Base-by-base conservation (phyloP, 768 basidiomycete genomes). In the Pseudohyphozyma bogoriensis region DNA sequence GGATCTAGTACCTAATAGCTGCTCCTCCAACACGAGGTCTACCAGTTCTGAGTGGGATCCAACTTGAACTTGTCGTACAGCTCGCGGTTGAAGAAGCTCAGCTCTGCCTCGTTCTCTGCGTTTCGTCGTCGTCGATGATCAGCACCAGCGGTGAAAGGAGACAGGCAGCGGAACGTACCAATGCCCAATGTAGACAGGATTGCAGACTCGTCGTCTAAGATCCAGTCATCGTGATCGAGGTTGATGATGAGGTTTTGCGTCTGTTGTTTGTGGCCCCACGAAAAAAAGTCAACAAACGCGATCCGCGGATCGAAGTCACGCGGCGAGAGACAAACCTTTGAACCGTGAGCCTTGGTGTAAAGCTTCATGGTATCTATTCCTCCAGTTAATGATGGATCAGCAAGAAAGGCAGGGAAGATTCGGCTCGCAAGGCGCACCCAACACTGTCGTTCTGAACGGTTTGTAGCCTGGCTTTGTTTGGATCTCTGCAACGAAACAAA, bases 221-320 rank as follows among this genome's bases (percentile, higher is more conserved):
- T 87, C 87, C 90, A 93, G 12, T 89, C 87, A 60, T 97, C 93
- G 69, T 92, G 82, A 70, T 95, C 90, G 59, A 97, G 80, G 74
- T 99, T 99, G 72, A 99, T 96, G 74, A 99, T 96, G 32, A 99
- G 79, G 76, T 99, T 97, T 35, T 87, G 87, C 2, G 92, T 93
- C 93, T 96, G n/a, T n/a, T n/a, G n/a, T n/a, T n/a, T n/a, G n/a
- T n/a, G n/a, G n/a, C n/a, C n/a, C n/a, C n/a, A n/a, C n/a, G n/a
- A n/a, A n/a, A n/a, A n/a, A n/a, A n/a, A n/a, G n/a, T n/a, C n/a
- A n/a, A n/a, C n/a, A n/a, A n/a, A n/a, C n/a, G n/a, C n/a, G n/a
- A n/a, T n/a, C n/a, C n/a, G n/a, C n/a, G n/a, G n/a, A n/a, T n/a
- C n/a, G n/a, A n/a, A n/a, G n/a, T n/a, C n/a, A n/a, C n/a, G n/a